Conservation (phyloP, 139 green algal species). For the Gonium pectorale region DNA sequence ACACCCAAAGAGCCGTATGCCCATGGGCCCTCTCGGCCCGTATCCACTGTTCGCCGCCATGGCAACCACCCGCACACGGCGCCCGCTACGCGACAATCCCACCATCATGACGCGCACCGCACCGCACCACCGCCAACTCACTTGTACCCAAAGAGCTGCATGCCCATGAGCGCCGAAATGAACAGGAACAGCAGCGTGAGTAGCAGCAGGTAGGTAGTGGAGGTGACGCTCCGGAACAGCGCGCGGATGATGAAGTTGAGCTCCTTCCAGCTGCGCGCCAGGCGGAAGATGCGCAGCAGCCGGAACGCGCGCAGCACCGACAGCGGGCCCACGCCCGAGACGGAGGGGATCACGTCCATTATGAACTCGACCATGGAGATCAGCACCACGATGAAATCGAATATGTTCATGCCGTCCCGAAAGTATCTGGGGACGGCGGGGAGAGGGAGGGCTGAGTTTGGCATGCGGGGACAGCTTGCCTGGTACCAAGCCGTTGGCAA, state of each 20-base stretch:
- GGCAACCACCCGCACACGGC: too few relatives aligned
- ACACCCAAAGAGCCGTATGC: too few relatives aligned
- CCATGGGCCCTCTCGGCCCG: too few relatives aligned
- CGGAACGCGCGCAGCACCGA: conserved; percentile 77
- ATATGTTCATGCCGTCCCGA: conserved; percentile 68
- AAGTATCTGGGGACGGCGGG: conserved; percentile 59
- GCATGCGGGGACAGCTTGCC: too few relatives aligned
- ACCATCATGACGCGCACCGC: too few relatives aligned
- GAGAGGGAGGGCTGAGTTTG: neutral
- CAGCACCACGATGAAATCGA: conserved; percentile 72
- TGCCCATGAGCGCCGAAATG: conserved; percentile 79
- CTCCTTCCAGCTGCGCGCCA: conserved; percentile 73
- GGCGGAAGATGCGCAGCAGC: conserved; percentile 81
- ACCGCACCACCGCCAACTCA: too few relatives aligned
- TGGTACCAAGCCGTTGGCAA: too few relatives aligned
- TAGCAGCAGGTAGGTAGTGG: conserved; percentile 71
- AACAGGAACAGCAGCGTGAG: conserved; percentile 83
- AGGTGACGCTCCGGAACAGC: conserved; percentile 65
- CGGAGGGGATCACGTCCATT: conserved; percentile 65
- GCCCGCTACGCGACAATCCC: too few relatives aligned
- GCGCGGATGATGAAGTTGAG: conserved; percentile 79
- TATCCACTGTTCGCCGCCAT: too few relatives aligned
- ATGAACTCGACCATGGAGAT: conserved; percentile 76
- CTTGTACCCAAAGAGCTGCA: conserved; percentile 70
- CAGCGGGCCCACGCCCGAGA: conserved; percentile 60